Conservation (phyloP, 768 basidiomycete genomes). For the Chalciporus chontae region DNA sequence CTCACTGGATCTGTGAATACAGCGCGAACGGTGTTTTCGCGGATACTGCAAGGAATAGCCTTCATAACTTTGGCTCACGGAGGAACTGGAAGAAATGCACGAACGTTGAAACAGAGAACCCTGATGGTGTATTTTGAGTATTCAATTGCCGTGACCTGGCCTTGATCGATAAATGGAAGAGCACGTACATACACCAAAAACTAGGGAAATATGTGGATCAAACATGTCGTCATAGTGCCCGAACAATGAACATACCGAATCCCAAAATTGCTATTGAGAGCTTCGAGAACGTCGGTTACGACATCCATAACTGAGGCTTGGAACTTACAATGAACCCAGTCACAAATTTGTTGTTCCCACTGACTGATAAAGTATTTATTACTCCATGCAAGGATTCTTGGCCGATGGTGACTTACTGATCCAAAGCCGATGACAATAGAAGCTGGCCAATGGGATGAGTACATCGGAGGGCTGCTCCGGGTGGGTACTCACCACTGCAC, state of each 20-base stretch:
- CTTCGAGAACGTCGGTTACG: background rate
- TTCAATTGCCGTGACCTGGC: background rate
- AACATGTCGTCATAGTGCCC: background rate
- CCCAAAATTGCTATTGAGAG: background rate
- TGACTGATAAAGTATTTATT: conserved; percentile 4
- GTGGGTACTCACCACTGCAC: conserved; percentile 9
- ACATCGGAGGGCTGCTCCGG: background rate
- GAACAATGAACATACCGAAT: conserved; percentile 1
- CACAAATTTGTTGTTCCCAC: conserved; percentile 12
- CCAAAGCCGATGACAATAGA: conserved; percentile 16
- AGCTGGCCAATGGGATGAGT: background rate
- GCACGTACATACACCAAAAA: conserved; percentile 8
- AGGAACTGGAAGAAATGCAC: background rate
- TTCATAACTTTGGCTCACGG: background rate
- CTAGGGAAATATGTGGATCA: conserved; percentile 3
- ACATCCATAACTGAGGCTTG: background rate
- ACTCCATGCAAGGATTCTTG: background rate
- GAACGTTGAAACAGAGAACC: background rate
- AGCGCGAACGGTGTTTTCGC: background rate
- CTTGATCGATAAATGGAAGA: background rate
- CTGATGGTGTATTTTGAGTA: background rate
- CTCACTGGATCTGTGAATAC: conserved; percentile 1
- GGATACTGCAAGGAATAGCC: background rate
- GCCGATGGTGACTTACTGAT: conserved; percentile 2
- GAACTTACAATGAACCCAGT: conserved; percentile 11